These are phyloP conservation scores for Hypoxylon fuscum DNA, from an alignment of 495 filamentous ascomycete genomes.

Conservation along the genomic window DNA sequence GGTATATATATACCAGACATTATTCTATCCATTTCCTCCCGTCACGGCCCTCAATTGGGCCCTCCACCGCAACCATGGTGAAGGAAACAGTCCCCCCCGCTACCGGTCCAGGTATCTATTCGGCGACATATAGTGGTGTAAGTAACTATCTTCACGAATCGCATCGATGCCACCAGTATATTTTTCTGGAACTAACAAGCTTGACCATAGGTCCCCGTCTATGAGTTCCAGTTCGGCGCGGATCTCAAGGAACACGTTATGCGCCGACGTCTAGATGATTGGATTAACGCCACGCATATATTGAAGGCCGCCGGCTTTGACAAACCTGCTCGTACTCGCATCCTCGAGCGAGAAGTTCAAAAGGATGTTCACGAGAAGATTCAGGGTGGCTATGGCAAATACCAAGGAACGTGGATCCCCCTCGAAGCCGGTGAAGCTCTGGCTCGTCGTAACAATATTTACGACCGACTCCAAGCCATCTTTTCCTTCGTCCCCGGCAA, in stretches of 20 bases:
- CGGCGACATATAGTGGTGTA: conserved; percentile 94
- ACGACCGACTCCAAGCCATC: conserved; percentile 81
- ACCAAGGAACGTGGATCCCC: conserved; percentile 98
- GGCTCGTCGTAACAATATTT: conserved; percentile 84
- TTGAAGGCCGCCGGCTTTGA: conserved; percentile 75
- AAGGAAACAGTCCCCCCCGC: conserved; percentile 42
- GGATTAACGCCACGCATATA: conserved; percentile 97
- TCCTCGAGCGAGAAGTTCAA: conserved; percentile 95
- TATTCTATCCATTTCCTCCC: not conserved
- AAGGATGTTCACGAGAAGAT: conserved; percentile 97
- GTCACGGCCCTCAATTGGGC: conserved; percentile 12
- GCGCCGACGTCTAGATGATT: conserved; percentile 87
- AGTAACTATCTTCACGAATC: conserved; percentile 44
- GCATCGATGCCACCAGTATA: conserved; percentile 10
- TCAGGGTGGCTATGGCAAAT: conserved; percentile 98
- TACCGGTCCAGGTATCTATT: conserved; percentile 68
- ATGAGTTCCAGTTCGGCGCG: conserved; percentile 80
- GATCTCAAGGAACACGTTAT: conserved; percentile 81
- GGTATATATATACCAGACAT: no score
- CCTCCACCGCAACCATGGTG: conserved; percentile 46
- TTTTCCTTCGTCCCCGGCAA: conserved; percentile 89
- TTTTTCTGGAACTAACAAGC: conserved; percentile 44
- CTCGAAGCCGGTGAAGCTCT: conserved; percentile 81
- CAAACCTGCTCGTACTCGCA: conserved; percentile 92
- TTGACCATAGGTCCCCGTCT: conserved; percentile 83